phyloP scores from a whole-genome alignment of 805 yeast species.

The Spathaspora girioi region DNA sequence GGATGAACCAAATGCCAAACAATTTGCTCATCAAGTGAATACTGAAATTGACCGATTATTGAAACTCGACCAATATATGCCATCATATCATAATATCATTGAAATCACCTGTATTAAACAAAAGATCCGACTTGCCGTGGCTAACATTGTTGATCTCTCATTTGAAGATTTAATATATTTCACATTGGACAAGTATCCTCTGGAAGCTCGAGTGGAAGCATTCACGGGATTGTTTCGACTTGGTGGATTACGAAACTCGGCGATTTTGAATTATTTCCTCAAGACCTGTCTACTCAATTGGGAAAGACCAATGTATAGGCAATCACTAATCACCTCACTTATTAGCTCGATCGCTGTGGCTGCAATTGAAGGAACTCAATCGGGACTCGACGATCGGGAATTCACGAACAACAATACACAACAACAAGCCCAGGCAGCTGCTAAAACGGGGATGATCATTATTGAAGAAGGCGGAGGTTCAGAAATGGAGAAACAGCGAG shows the following conservation, averaged over 20 bases:
- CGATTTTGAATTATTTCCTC: constrained; percentile 60
- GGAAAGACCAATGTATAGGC: constrained; percentile 46
- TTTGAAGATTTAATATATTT: constrained; percentile 54
- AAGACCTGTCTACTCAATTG: constrained; percentile 53
- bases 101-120: constrained; percentile 55
- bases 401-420: constrained; percentile 29
- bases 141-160: constrained; percentile 49
- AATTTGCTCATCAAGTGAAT: constrained; percentile 29
- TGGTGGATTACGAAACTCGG: constrained; percentile 73
- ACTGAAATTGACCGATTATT: constrained; percentile 71
- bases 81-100: constrained; percentile 60
- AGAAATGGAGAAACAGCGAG: constrained; percentile 53
- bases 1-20: constrained; percentile 2
- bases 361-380: constrained; percentile 60
- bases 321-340: constrained; percentile 46
- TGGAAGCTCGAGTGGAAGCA: constrained; percentile 61
- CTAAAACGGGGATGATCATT: constrained; percentile 40
- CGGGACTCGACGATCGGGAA: constrained; percentile 64
- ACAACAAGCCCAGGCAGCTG: background rate
- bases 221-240: constrained; percentile 64
- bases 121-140: constrained; percentile 55
- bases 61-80: constrained; percentile 82
- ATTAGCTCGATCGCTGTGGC: constrained; percentile 56
- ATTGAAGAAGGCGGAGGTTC: constrained; percentile 57
- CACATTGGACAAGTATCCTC: constrained; percentile 44